phyloP scores from a whole-genome alignment of 768 basidiomycete genomes.

The Brasilioporus rufonigricans region DNA sequence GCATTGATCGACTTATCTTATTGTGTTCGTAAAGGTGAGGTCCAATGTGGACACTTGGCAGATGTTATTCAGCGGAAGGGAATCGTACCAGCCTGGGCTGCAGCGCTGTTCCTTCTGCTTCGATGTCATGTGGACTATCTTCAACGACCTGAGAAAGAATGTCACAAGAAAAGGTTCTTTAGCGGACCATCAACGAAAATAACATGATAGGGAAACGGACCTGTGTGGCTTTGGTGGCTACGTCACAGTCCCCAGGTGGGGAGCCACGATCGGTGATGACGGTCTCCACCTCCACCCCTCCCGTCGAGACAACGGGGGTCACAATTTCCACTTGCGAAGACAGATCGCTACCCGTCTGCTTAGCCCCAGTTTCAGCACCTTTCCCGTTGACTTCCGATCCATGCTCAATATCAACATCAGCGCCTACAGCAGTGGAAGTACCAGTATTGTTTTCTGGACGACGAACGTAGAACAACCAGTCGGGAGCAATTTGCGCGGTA shows the following conservation, averaged over 20 bases:
- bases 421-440: background rate
- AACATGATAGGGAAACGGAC: slow-evolving; percentile 18
- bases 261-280: background rate
- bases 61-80: slow-evolving; percentile 37
- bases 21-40: background rate
- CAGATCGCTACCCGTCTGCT: background rate
- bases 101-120: background rate
- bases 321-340: background rate
- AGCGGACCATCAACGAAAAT: slow-evolving; percentile 5
- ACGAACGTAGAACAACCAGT: slow-evolving; percentile 44
- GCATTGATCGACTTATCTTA: background rate
- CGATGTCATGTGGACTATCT: background rate
- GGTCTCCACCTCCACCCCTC: background rate
- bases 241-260: background rate
- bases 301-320: background rate
- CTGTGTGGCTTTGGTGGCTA: slow-evolving; percentile 4
- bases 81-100: slow-evolving; percentile 32
- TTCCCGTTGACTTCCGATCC: slow-evolving; percentile 9
- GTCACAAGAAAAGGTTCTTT: slow-evolving; percentile 12
- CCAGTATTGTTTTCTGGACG: slow-evolving; percentile 14
- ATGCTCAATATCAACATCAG: slow-evolving; percentile 19
- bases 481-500: slow-evolving; percentile 33
- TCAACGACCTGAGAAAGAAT: slow-evolving; percentile 12
- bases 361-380: background rate
- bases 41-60: slow-evolving; percentile 8